These are phyloP conservation scores for Emergomyces pasteurianus DNA, from an alignment of 2,329 filamentous ascomycete species.

Conservation along the genomic window DNA sequence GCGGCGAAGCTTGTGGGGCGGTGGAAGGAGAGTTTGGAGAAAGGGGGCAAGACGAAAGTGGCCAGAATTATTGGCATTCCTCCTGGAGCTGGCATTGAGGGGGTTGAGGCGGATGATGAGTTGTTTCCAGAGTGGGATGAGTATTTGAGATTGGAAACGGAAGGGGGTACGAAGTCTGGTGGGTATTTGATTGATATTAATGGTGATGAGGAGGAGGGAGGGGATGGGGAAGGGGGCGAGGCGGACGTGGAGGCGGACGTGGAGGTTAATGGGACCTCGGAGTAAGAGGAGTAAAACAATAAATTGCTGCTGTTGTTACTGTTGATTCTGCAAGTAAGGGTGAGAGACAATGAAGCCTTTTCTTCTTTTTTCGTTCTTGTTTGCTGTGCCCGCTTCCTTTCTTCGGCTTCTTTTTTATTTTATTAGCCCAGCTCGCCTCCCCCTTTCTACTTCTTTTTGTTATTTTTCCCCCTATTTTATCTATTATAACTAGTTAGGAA, in stretches of 20 bases:
- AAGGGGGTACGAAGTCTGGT: conserved; percentile 42
- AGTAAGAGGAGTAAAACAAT: not conserved
- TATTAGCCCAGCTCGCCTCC: not conserved
- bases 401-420: not conserved
- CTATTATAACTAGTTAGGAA: not conserved
- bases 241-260: conserved; percentile 21
- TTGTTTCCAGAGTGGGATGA: conserved; percentile 96
- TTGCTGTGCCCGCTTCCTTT: not conserved
- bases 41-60: conserved; percentile 73
- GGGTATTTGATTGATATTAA: conserved; percentile 32
- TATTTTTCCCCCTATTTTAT: not conserved
- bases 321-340: not conserved
- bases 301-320: not conserved
- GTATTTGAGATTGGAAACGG: conserved; percentile 68
- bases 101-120: conserved; percentile 47
- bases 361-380: not conserved
- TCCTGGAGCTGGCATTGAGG: conserved; percentile 47
- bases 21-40: conserved; percentile 80
- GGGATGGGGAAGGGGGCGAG: conserved; percentile 19
- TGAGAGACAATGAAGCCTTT: not conserved
- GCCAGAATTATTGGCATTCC: conserved; percentile 73
- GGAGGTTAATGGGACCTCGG: conserved; percentile 7
- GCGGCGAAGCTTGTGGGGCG: conserved; percentile 54
- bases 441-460: not conserved
- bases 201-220: conserved; percentile 20